Evolutionary conservation across 257 asterid species (phyloP), one percentile per base, ranked within the genome.

Genomic region (Petunia secreta): DNA sequence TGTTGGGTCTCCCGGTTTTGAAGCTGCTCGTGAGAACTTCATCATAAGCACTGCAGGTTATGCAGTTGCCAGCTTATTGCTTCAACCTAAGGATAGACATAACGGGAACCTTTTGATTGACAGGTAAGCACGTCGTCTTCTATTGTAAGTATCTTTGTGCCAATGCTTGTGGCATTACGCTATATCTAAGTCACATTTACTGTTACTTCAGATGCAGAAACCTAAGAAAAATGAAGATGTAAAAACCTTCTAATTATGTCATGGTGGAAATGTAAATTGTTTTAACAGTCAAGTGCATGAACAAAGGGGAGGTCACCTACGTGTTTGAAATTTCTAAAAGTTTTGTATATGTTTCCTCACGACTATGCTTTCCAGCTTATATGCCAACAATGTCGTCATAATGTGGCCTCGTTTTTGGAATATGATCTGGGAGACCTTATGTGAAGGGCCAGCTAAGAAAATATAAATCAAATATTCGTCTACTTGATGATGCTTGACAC

Each of bases 51-150:
- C 98, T 87, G 99, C 99, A 75, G 99, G 99, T 79, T 96, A 96
- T 92, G 99, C 99, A 82, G 99, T 96, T 85, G 99, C 99, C 63
- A 94, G 99, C 84, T 90, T 96, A 87, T 88, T 96, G 94, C 98
- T 96, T 86, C 99, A 96, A 85, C 99, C 98, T 5, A 96, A 96
- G 91, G 99, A 96, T 85, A 92, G 99, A 82, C 99, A 96, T 86
- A 96, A 96, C 44, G 99, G 99, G 78, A 96, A 96, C 87, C 98
- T 96, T 85, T 85, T 96, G 89, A 92, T 96, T 84, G 99, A 96
- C 92, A 92, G 76, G 99, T 94, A 91, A 83, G 84, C 53, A 50
- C 80, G 48, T 4, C 50, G 25, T 25, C 25, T 25, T 55, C 54
- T 39, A n/a, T 53, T 39, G 60, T 16, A 46, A 25, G 25, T 59